Evolutionary conservation across 2,329 filamentous ascomycete species (phyloP).

Genomic region (Xylariales sp.): DNA sequence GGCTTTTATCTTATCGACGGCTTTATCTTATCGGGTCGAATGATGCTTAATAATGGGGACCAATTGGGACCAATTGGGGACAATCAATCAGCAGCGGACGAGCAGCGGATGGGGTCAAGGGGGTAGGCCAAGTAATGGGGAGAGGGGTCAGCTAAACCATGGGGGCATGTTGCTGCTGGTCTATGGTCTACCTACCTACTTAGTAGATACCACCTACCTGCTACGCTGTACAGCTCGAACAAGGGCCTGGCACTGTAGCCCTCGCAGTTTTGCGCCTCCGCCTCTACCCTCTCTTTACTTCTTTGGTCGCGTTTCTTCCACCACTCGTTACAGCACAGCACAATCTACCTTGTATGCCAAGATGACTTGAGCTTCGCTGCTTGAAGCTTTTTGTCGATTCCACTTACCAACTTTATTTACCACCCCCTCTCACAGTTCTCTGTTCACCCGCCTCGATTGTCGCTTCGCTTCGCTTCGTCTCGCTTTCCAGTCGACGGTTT

Average conservation of each 20-base stretch:
- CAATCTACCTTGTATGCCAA: slow-evolving; percentile 42
- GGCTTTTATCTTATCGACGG: too few species aligned
- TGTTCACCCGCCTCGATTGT: slow-evolving; percentile 15
- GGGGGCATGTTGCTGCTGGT: slow-evolving; percentile 22
- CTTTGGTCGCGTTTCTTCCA: slow-evolving; percentile 39
- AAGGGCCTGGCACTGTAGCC: slow-evolving; percentile 35
- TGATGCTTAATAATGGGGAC: slow-evolving; percentile 9
- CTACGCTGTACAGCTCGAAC: slow-evolving; percentile 33
- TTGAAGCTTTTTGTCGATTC: slow-evolving; percentile 44
- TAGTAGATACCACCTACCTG: background rate
- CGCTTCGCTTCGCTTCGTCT: slow-evolving; percentile 15
- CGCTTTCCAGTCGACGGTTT: slow-evolving; percentile 22
- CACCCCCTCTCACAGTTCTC: slow-evolving; percentile 31
- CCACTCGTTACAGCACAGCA: slow-evolving; percentile 38
- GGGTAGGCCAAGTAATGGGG: slow-evolving; percentile 34
- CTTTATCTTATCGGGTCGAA: background rate
- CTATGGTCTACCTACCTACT: slow-evolving; percentile 15
- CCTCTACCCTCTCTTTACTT: slow-evolving; percentile 39
- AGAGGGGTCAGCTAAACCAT: slow-evolving; percentile 36
- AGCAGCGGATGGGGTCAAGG: background rate
- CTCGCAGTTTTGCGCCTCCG: slow-evolving; percentile 47
- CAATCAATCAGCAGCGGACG: too few species aligned
- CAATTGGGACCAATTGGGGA: slow-evolving; percentile 6
- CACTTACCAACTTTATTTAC: slow-evolving; percentile 40
- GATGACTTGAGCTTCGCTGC: slow-evolving; percentile 48